Percentiles rank a stretch among this genome's conserved stretches.
Evolutionary conservation across 2,329 filamentous ascomycete genomes (phyloP).

Genomic region (Rutstroemia sp.): DNA sequence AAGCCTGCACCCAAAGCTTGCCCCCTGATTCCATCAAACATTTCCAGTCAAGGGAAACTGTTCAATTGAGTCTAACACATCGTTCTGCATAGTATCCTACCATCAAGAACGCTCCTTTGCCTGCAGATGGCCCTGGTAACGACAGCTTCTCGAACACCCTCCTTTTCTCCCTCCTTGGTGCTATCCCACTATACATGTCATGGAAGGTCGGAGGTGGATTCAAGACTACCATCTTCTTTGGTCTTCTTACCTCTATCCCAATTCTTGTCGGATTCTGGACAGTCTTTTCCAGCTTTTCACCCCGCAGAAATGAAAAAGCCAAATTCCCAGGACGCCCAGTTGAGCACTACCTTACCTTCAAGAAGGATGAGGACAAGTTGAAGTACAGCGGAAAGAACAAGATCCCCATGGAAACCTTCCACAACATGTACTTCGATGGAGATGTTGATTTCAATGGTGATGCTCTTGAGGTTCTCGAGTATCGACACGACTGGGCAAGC

Average conservation of each 20-base stretch:
- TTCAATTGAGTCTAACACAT: constrained; percentile 26
- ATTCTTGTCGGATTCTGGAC: constrained; percentile 80
- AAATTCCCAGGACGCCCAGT: constrained; percentile 78
- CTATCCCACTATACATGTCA: constrained; percentile 71
- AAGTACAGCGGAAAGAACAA: constrained; percentile 74
- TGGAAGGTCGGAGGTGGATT: constrained; percentile 79
- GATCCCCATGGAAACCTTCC: constrained; percentile 88
- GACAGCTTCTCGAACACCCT: constrained; percentile 82
- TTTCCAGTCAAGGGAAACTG: neutral
- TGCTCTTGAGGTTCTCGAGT: constrained; percentile 80
- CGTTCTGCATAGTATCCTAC: constrained; percentile 57
- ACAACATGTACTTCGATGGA: constrained; percentile 96
- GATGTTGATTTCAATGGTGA: constrained; percentile 96
- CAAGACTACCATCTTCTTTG: constrained; percentile 84
- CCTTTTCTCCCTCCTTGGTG: constrained; percentile 61
- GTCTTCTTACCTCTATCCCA: constrained; percentile 68
- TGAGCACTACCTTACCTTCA: constrained; percentile 85
- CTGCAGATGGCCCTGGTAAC: constrained; percentile 76
- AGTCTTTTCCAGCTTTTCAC: constrained; percentile 69
- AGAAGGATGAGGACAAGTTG: constrained; percentile 47
- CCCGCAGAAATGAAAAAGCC: constrained; percentile 89
- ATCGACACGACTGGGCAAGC: constrained; percentile 94
- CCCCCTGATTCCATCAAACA: neutral
- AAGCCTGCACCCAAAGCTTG: neutral
- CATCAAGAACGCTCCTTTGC: constrained; percentile 91